These are phyloP conservation scores for Metroxylon sagu DNA, from an alignment of 176 grass and related monocot genomes.

Conservation along the genomic window DNA sequence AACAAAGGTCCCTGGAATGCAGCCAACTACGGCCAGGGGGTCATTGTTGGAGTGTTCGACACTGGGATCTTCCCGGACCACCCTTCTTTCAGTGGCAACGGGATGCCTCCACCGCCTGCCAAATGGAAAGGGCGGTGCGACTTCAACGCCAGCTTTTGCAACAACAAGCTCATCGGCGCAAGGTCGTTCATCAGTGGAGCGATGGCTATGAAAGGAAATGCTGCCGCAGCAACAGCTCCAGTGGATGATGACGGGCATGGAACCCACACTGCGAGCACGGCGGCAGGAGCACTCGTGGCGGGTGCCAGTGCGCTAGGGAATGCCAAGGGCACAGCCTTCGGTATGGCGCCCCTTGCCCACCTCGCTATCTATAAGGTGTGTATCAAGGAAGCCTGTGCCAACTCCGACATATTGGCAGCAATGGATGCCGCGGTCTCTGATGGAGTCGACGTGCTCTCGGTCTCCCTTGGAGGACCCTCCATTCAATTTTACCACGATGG, in stretches of 20 bases:
- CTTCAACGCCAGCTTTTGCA: constrained; percentile 51
- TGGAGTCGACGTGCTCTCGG: constrained; percentile 68
- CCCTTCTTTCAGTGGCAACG: constrained; percentile 50
- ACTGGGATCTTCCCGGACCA: constrained; percentile 44
- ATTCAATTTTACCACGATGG: constrained; percentile 38
- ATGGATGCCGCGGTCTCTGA: constrained; percentile 69
- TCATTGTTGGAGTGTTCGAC: constrained; percentile 60
- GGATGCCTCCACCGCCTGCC: constrained; percentile 45
- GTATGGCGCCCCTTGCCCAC: constrained; percentile 69
- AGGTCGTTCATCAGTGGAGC: constrained; percentile 46
- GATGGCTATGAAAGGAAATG: no score
- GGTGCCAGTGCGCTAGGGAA: constrained; percentile 30
- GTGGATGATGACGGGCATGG: constrained; percentile 32
- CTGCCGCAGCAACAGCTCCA: no score
- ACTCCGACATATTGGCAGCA: constrained; percentile 50
- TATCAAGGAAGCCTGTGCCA: constrained; percentile 27
- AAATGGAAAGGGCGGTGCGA: constrained; percentile 58
- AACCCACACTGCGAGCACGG: constrained; percentile 55
- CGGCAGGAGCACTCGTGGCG: constrained; percentile 41
- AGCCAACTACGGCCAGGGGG: constrained; percentile 51
- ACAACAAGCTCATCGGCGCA: constrained; percentile 82
- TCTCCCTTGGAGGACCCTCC: constrained; percentile 46
- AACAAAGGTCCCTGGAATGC: constrained; percentile 25
- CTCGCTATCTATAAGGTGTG: constrained; percentile 64
- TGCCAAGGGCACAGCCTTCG: constrained; percentile 31